Evolutionary conservation across 495 filamentous ascomycete species (phyloP).

Genomic region (Trichoderma reesei): DNA sequence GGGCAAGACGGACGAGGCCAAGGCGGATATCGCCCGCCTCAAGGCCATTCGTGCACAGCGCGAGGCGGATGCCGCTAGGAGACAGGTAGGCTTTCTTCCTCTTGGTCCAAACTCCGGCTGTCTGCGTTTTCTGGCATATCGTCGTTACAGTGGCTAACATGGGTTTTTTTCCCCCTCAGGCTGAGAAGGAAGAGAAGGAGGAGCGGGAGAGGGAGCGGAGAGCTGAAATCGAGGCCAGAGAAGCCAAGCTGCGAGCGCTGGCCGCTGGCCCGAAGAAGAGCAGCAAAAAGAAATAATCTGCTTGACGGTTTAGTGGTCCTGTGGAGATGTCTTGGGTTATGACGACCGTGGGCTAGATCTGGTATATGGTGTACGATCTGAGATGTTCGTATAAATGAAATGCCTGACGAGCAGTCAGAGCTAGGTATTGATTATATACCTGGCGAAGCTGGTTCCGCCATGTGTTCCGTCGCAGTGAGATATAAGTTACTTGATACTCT

Average conservation of each 20-base stretch:
- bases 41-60: constrained; percentile 72
- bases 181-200: constrained; percentile 65
- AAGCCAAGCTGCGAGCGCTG: constrained; percentile 60
- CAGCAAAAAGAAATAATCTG: constrained; percentile 15
- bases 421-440: no score
- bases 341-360: not conserved
- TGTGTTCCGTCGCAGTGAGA: not conserved
- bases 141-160: no score
- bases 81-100: constrained; percentile 29
- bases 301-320: not conserved
- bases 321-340: not conserved
- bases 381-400: no score
- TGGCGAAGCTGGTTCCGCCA: not conserved
- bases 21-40: constrained; percentile 80
- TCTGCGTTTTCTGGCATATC: no score
- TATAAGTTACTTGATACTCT: not conserved
- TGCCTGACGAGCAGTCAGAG: no score
- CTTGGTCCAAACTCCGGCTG: no score
- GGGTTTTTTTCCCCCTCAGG: constrained; percentile 23
- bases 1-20: constrained; percentile 94
- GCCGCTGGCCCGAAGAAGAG: constrained; percentile 31
- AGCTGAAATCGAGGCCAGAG: constrained; percentile 40
- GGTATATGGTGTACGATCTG: not conserved
- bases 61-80: constrained; percentile 63
- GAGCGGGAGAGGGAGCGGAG: constrained; percentile 44